phyloP scores from a whole-genome alignment of 345 rosid species.

The Murraya koenigii region DNA sequence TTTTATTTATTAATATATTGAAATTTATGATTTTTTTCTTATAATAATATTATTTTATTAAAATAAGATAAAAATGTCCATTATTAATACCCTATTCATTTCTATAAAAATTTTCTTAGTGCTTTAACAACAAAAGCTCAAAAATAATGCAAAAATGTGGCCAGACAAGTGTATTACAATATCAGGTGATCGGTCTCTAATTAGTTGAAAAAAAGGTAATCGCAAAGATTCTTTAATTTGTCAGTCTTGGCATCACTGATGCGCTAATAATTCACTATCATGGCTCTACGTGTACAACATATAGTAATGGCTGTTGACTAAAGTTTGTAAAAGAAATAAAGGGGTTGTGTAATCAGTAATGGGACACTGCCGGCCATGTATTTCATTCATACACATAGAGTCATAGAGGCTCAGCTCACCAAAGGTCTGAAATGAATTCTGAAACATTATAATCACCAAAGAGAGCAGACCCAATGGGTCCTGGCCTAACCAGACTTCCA shows the following conservation, averaged over 20 bases:
- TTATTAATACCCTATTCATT: neutral
- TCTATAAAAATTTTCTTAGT: neutral
- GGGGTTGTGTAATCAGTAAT: neutral
- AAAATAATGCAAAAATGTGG: neutral
- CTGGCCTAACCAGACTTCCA: neutral
- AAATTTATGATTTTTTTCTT: too few relatives aligned
- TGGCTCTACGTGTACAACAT: slow-evolving; percentile 5
- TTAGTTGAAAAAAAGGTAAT: neutral
- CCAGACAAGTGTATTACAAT: neutral
- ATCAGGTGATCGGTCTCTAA: too few relatives aligned
- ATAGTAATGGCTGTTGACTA: neutral
- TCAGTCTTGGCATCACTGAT: neutral
- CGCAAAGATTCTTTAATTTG: neutral
- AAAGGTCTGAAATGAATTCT: neutral
- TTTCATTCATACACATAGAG: neutral
- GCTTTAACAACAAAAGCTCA: too few relatives aligned
- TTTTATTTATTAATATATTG: too few relatives aligned
- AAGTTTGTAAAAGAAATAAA: neutral
- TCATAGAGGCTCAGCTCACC: too few relatives aligned
- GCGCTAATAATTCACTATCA: neutral
- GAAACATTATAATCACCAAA: neutral
- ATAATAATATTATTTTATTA: too few relatives aligned
- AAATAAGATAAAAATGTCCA: too few relatives aligned
- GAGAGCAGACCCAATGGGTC: neutral
- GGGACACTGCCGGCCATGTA: neutral